These are phyloP conservation scores for Epithemia pelagica DNA, from an alignment of 108 stramenopile species.

Conservation along the genomic window DNA sequence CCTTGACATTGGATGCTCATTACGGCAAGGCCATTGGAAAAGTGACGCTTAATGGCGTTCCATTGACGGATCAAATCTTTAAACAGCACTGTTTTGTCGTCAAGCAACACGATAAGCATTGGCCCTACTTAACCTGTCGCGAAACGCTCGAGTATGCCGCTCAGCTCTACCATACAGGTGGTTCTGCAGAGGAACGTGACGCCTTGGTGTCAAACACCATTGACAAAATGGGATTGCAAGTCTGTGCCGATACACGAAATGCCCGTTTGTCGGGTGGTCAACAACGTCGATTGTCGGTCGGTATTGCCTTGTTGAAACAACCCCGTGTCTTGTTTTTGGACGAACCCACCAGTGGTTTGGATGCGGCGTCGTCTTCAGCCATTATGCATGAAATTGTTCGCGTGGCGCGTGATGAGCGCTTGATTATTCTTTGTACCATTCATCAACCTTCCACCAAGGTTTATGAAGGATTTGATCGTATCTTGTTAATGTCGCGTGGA, in stretches of 20 bases:
- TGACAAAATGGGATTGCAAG: slow-evolving; percentile 17
- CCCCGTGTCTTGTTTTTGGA: slow-evolving; percentile 87
- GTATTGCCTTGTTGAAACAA: slow-evolving; percentile 82
- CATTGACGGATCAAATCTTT: slow-evolving; percentile 16
- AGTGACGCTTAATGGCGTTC: slow-evolving; percentile 22
- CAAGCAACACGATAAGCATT: slow-evolving; percentile 26
- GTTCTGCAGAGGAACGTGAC: not conserved
- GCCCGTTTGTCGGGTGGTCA: slow-evolving; percentile 22
- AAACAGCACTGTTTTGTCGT: slow-evolving; percentile 20
- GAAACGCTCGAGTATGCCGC: slow-evolving; percentile 26
- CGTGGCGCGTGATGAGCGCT: slow-evolving; percentile 35
- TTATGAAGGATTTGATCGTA: slow-evolving; percentile 39
- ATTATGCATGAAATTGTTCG: slow-evolving; percentile 19
- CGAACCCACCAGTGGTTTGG: slow-evolving; percentile 76
- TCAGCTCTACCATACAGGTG: slow-evolving; percentile 9
- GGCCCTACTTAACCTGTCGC: slow-evolving; percentile 28
- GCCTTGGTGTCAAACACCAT: slow-evolving; percentile 10
- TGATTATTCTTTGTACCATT: slow-evolving; percentile 45
- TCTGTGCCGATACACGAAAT: slow-evolving; percentile 17
- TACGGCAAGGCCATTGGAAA: slow-evolving; percentile 18
- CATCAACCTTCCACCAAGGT: slow-evolving; percentile 59
- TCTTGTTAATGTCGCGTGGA: slow-evolving; percentile 46
- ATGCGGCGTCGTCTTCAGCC: slow-evolving; percentile 21
- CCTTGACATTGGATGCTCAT: slow-evolving; percentile 21
- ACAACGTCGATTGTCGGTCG: slow-evolving; percentile 30